A percentile compares a stretch with the other conserved stretches of the same genome.
Conservation (phyloP, 441 rosid species). For the Croton setiger region DNA sequence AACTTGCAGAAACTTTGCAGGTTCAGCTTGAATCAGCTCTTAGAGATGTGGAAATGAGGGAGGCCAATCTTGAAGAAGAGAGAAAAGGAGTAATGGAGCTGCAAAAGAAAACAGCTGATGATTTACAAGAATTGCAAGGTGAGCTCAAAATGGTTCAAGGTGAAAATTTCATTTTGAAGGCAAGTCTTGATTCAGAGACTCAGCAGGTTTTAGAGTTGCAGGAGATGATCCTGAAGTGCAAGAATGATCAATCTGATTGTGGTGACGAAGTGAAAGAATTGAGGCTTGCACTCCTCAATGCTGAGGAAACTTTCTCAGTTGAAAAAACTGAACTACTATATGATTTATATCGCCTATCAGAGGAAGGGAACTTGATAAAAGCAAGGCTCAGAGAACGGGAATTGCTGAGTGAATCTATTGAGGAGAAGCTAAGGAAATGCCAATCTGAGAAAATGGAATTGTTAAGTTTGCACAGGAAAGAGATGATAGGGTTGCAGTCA, state of each 20-base stretch:
- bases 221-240: conserved; percentile 26
- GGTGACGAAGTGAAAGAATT: conserved; percentile 32
- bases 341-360: conserved; percentile 35
- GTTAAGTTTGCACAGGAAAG: conserved; percentile 24
- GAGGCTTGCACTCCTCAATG: conserved; percentile 29
- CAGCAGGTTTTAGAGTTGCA: conserved; percentile 32
- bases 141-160: conserved; percentile 29
- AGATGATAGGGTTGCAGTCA: conserved; percentile 26
- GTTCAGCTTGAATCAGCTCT: conserved; percentile 50
- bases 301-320: conserved; percentile 34
- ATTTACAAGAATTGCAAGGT: conserved; percentile 11
- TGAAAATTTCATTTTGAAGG: conserved; percentile 24
- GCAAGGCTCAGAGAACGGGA: conserved; percentile 42
- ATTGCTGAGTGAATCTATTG: conserved; percentile 27
- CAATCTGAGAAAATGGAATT: conserved; percentile 44
- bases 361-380: conserved; percentile 33
- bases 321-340: conserved; percentile 45
- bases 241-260: conserved; percentile 27
- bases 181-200: conserved; percentile 34
- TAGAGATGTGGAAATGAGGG: conserved; percentile 33
- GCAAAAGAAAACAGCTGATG: conserved; percentile 34
- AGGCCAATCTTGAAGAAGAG: conserved; percentile 40
- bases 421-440: conserved; percentile 31
- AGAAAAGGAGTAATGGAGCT: conserved; percentile 39
- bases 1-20: conserved; percentile 28